Percentiles rank a stretch among this genome's conserved stretches.
Conservation (phyloP, 805 yeast species). For the Cyberlindnera americana region DNA sequence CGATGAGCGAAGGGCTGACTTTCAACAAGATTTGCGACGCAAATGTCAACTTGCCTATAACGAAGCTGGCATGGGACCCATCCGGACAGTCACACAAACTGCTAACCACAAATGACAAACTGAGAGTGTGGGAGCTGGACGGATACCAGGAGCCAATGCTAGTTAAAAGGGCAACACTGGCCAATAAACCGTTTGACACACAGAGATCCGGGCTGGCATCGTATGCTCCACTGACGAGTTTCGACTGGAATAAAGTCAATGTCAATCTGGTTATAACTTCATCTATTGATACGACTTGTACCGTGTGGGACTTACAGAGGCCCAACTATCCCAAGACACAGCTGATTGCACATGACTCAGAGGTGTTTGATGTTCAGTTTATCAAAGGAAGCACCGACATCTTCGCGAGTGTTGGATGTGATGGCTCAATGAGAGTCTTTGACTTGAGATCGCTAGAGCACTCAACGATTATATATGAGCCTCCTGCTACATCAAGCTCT, state of each 20-base stretch:
- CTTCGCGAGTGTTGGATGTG: constrained; percentile 92
- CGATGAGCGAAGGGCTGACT: constrained; percentile 33
- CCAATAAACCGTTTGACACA: constrained; percentile 24
- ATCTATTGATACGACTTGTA: constrained; percentile 94
- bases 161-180: constrained; percentile 37
- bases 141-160: constrained; percentile 27
- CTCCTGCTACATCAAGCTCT: constrained; percentile 23
- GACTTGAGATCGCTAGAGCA: constrained; percentile 88
- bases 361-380: constrained; percentile 89
- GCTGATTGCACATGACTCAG: constrained; percentile 93
- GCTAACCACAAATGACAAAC: constrained; percentile 69
- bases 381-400: constrained; percentile 68
- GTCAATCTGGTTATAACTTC: constrained; percentile 73
- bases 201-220: constrained; percentile 12
- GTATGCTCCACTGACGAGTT: constrained; percentile 86
- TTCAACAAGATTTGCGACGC: constrained; percentile 49
- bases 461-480: constrained; percentile 91
- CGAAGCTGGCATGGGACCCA: constrained; percentile 74
- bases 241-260: constrained; percentile 85
- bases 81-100: constrained; percentile 37
- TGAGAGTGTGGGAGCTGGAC: constrained; percentile 59
- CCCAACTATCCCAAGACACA: constrained; percentile 78
- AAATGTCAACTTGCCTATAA: constrained; percentile 61
- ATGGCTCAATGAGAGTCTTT: constrained; percentile 90
- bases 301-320: constrained; percentile 83